phyloP scores from a whole-genome alignment of 257 asterid genomes.

The Sherardia arvensis region DNA sequence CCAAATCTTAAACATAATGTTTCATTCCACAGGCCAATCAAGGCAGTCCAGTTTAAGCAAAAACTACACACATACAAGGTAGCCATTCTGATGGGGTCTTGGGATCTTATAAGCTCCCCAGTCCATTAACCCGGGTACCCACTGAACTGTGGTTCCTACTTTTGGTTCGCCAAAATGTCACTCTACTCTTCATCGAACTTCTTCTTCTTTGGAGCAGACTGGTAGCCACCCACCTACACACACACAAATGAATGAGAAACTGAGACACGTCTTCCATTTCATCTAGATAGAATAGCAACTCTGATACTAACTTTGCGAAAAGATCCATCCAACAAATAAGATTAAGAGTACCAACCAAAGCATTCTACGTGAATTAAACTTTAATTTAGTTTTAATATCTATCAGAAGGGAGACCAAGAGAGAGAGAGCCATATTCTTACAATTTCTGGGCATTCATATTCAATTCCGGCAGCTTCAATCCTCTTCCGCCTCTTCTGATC shows the following conservation, averaged over 20 bases:
- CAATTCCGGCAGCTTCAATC: constrained; percentile 83
- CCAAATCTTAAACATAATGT: background rate
- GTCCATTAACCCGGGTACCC: background rate
- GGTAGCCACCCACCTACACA: constrained; percentile 54
- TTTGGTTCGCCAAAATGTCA: background rate
- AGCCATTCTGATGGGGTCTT: background rate
- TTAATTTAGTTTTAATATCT: background rate
- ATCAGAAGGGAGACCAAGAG: no score
- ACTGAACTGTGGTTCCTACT: background rate
- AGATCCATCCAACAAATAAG: no score
- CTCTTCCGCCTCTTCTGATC: constrained; percentile 61
- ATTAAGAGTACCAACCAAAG: background rate
- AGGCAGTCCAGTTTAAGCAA: background rate
- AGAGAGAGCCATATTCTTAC: constrained; percentile 38
- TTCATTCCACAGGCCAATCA: background rate
- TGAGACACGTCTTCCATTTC: no score
- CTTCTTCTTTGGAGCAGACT: constrained; percentile 67
- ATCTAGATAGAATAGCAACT: no score
- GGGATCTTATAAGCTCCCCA: background rate
- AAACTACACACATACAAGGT: background rate
- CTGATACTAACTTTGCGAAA: no score
- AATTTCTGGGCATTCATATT: constrained; percentile 71
- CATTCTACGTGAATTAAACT: background rate
- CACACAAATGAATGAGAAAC: background rate
- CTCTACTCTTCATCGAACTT: constrained; percentile 40